Base-by-base conservation (phyloP, 2,329 filamentous ascomycete species). In the Colletotrichum sp. region DNA sequence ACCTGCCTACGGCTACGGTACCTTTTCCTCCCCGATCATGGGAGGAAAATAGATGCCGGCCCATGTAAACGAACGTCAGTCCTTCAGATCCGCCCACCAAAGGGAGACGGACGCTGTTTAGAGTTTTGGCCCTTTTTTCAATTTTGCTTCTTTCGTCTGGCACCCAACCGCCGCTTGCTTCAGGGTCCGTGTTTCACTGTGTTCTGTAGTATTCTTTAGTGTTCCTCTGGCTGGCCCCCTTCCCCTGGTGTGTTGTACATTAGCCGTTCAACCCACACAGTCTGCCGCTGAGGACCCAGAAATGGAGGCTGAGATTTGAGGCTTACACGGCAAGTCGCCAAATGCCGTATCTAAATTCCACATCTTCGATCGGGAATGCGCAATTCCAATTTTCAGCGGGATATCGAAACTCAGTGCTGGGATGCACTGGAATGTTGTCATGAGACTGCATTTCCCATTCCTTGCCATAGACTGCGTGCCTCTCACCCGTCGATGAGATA, bases 151-250 rank as follows among this genome's bases (percentile, higher is more conserved):
- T 63, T 70, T 70, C 34, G 36, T 61, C 36, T 30, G 63, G 63
- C 63, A 43, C 21, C 63, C 13, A 16, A 28, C 18, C 36, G n/a
- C 39, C 36, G 36, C 43, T 70, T n/a, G 67, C 67, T 28, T 70
- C 36, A 63, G 67, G 57, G 57, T 70, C 57, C 28, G 67, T 70
- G 67, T 70, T 70, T 70, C 67, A 63, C 15, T 70, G 57, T 34
- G 36, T 70, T 63, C 57, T 52, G 8, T 61, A 32, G 67, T 34
- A 48, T 70, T 70, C 67, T 70, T 70, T 36, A 70, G 36, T 70
- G 57, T 70, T 63, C 34, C 67, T 21, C 36, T 18, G 18, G 16
- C 12, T 26, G 39, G 12, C 32, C 32, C 55, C 21, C 12, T 7
- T 16, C 34, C 32, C 48, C n/a, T n/a, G n/a, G 34, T 24, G 18